Percentiles rank a stretch among this genome's conserved stretches.
Conservation (phyloP, 768 basidiomycete genomes). For the Fomitopsis serialis region DNA sequence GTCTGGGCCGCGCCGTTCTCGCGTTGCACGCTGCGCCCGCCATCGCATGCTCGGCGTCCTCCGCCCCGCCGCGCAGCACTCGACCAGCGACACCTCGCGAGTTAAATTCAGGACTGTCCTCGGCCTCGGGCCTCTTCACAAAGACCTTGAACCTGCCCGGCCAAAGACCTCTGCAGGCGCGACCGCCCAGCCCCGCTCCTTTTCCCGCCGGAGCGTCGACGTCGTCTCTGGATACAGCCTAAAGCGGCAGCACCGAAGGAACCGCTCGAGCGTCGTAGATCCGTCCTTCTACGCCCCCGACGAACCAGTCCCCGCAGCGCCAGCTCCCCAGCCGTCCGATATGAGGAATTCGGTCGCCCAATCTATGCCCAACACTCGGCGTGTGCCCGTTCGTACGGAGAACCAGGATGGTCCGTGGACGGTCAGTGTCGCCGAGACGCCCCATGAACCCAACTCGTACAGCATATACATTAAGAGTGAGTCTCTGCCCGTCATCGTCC, state of each 20-base stretch:
- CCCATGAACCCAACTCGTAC: conserved; percentile 67
- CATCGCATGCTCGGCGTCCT: conserved; percentile 42
- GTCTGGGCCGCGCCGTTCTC: conserved; percentile 16
- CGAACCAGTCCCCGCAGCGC: conserved; percentile 6
- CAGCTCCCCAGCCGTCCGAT: conserved; percentile 8
- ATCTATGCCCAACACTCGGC: conserved; percentile 24
- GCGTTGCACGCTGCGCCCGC: conserved; percentile 18
- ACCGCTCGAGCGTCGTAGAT: conserved; percentile 34
- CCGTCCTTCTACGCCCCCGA: conserved; percentile 37
- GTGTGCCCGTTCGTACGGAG: conserved; percentile 58
- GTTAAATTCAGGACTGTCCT: conserved; percentile 46
- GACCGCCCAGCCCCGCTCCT: conserved; percentile 25
- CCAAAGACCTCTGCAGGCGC: conserved; percentile 24
- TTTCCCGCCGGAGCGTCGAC: conserved; percentile 40
- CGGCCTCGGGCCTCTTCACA: conserved; percentile 32
- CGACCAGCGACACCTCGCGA: conserved; percentile 29
- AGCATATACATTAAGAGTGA: conserved; percentile 89
- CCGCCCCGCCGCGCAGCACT: conserved; percentile 22
- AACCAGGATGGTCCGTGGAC: conserved; percentile 81
- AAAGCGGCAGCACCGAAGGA: conserved; percentile 28
- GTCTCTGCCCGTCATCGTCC: conserved; percentile 25
- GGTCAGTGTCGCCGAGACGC: conserved; percentile 83
- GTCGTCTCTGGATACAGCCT: conserved; percentile 32
- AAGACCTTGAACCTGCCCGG: conserved; percentile 19
- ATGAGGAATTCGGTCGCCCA: conserved; percentile 22